Conservation (phyloP, 306 rosid species). For the Oemleria cerasiformis region DNA sequence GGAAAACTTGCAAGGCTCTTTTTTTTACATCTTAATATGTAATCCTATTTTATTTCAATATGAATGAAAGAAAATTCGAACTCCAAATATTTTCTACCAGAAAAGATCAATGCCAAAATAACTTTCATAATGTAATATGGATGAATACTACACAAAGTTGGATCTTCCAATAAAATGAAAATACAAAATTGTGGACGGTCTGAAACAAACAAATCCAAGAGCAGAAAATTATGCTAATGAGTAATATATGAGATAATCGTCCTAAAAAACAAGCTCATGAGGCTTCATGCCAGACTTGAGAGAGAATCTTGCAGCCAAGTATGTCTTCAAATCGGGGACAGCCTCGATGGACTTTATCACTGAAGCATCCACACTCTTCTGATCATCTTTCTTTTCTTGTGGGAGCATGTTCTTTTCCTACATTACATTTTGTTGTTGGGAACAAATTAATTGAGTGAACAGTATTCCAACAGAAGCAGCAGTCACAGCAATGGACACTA, state of each 20-base stretch:
- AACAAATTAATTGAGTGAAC: background rate
- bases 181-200: background rate
- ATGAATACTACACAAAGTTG: background rate
- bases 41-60: no score
- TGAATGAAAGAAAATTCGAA: no score
- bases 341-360: constrained; percentile 58
- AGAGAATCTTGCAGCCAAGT: constrained; percentile 75
- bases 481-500: no score
- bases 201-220: background rate
- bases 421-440: constrained; percentile 8
- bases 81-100: background rate
- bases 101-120: background rate
- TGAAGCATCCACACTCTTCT: constrained; percentile 45
- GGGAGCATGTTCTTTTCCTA: constrained; percentile 71
- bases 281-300: constrained; percentile 76
- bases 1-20: no score
- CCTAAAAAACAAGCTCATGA: constrained; percentile 66
- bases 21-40: no score
- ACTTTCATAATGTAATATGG: background rate
- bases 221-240: constrained; percentile 9
- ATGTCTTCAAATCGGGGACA: constrained; percentile 70
- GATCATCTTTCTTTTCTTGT: constrained; percentile 75
- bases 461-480: background rate
- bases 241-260: background rate
- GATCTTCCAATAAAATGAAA: background rate